Conservation (phyloP, 225 moss, liverwort and hornwort species). For the Ulota crispa region DNA sequence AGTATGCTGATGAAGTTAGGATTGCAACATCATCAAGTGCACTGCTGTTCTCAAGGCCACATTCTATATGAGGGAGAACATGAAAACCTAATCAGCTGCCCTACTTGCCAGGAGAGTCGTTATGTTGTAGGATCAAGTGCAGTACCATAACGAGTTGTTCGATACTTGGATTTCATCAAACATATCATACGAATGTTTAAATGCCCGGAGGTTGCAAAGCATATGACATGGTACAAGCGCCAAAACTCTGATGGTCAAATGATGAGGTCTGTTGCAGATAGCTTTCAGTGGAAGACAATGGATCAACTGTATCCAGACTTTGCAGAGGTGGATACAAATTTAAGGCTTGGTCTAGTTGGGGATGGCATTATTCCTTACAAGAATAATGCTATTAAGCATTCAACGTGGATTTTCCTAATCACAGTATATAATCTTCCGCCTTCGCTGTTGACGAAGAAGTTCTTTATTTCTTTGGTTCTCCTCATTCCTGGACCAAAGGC, state of each 20-base stretch:
- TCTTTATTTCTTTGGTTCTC: not conserved
- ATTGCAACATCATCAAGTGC: not conserved
- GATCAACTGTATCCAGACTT: fast-evolving
- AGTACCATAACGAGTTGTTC: fast-evolving
- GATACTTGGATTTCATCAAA: not conserved
- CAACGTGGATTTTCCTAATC: fast-evolving
- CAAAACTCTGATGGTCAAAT: no score
- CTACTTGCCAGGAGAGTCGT: no score
- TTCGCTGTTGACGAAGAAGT: not conserved
- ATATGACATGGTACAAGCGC: not conserved
- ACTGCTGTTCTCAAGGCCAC: not conserved
- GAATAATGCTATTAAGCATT: not conserved
- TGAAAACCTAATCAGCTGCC: not conserved
- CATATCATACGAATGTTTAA: not conserved
- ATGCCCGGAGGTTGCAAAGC: fast-evolving
- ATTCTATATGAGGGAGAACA: not conserved
- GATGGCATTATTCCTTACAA: not conserved
- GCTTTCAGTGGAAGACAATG: fast-evolving
- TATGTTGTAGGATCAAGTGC: no score
- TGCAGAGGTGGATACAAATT: fast-evolving
- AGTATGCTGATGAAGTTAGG: not conserved
- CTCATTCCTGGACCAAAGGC: not conserved
- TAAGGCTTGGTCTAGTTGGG: not conserved
- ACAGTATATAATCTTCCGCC: not conserved
- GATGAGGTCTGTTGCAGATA: not conserved